phyloP scores from a whole-genome alignment of 352 stramenopile genomes.

The Aphanomyces cochlioides region DNA sequence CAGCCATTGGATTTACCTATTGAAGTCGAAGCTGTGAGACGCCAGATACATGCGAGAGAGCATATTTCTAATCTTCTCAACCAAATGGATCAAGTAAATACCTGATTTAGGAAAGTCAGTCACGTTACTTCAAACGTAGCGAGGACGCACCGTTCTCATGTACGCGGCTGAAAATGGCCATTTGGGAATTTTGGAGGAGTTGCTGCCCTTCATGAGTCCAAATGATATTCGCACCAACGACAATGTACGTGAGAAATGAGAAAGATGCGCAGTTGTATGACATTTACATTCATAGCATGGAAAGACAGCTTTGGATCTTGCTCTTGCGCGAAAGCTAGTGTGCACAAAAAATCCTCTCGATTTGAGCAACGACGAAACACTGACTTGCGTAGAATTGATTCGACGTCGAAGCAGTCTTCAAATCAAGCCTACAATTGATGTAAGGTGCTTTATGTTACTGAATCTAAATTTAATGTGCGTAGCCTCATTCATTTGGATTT shows the following conservation, averaged over 20 bases:
- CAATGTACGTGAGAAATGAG: background rate
- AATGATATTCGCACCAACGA: background rate
- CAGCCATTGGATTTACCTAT: background rate
- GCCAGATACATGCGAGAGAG: background rate
- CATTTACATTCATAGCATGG: conserved; percentile 1
- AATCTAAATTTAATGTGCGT: background rate
- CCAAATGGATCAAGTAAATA: background rate
- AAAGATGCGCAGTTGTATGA: background rate
- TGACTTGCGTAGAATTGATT: background rate
- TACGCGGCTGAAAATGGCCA: background rate
- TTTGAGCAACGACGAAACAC: background rate
- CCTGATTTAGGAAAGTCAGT: background rate
- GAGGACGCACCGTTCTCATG: background rate
- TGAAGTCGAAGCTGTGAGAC: background rate
- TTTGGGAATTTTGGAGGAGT: background rate
- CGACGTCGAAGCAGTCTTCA: background rate
- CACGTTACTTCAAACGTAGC: too few relatives aligned
- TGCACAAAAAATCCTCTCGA: background rate
- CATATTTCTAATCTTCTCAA: background rate
- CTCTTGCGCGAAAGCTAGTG: background rate
- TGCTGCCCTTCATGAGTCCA: background rate
- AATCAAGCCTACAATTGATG: background rate
- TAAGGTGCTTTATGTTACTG: background rate
- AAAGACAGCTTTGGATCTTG: background rate
- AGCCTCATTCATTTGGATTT: background rate